Evolutionary conservation across 345 rosid genomes (phyloP), one percentile per base, ranked within the genome.

Genomic region (Rhodomyrtus tomentosa): DNA sequence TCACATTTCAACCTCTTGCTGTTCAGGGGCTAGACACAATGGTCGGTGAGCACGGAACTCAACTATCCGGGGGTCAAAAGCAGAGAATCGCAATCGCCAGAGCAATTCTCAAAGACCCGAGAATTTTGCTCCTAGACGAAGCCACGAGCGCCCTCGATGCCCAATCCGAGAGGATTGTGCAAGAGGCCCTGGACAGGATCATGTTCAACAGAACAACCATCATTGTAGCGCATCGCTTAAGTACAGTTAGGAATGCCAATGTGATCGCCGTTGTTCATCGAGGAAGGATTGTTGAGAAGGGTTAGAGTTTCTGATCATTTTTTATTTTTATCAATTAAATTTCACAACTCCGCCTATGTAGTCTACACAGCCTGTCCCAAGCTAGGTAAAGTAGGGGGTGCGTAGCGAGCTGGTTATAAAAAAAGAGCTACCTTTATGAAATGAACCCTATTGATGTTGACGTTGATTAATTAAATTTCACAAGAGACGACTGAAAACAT

Each of bases 81-180:
- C 87, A 85, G 86, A 87, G 92, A 84, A 85, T 90, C 15, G 92
- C 92, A 59, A 88, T 89, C 20, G 87, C 91, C 54, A 87, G 91
- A 85, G 92, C 88, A 49, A 90, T 89, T 80, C 76, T 88, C 62
- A 91, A 91, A 84, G 86, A 91, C 82, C 91, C 91, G 15, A 83
- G 87, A 32, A 91, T 91, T 55, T 83, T 91, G 79, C 93, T 91
- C 82, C 82, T 91, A 7, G 93, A 89, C 80, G 91, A 91, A 55
- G 92, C 91, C 18, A 90, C 91, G n/a, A 90, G 92, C 24, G 91
- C 92, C 40, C 92, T 90, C 49, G 90, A 91, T 82, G 89, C 89
- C 82, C 90, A 89, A 85, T 91, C 93, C 5, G 90, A 91, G 85
- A 88, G 89, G 72, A 55, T 88, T n/a, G 91, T 91, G 73, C 93